Base-by-base conservation (phyloP, 768 basidiomycete genomes). In the Dendrothele bispora region DNA sequence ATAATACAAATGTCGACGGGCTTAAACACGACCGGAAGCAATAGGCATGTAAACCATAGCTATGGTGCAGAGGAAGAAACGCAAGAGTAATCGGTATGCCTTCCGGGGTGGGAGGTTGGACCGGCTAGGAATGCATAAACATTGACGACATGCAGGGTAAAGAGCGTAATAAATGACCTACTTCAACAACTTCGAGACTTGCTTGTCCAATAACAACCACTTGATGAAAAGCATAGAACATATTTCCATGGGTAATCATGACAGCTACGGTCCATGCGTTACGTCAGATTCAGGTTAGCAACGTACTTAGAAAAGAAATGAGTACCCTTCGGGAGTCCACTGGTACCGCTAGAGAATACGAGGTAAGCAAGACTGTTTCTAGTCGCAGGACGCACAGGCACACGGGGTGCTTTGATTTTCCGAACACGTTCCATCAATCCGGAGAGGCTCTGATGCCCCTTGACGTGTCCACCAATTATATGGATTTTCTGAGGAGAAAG, bases 341-440 rank as follows among this genome's bases (percentile, higher is more conserved):
- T 88, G 0, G 88, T 90, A 20, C 88, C 88, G 55, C 88, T 89
- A 1, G 88, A 90, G 58, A 87, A 88, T 0, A 84, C 68, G 3
- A 90, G 67, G 59, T 89, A 87, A 1, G 84, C 87, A 1, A 88
- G 64, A 0, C 82, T 85, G 49, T 83, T 67, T 25, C 66, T 69
- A 15, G 54, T 65, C 0, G 78, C 84, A 0, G 71, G 67, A 34
- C 69, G 72, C 26, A 80, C 62, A 1, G 68, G 66, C 1, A 78
- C 56, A 1, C 69, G 59, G 7, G 78, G 71, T 1, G 77, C 55
- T 0, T 66, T 63, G 18, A 66, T 69, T 10, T 49, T 53, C 34
- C 63, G 65, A 22, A 72, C 73, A 8, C 61, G 54, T 5, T 68
- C 60, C 11, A 84, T 69, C 34, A 84, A 62, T 21, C 73, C 69